phyloP scores from a whole-genome alignment of 305 asterid genomes.

The Solanum hybrid region DNA sequence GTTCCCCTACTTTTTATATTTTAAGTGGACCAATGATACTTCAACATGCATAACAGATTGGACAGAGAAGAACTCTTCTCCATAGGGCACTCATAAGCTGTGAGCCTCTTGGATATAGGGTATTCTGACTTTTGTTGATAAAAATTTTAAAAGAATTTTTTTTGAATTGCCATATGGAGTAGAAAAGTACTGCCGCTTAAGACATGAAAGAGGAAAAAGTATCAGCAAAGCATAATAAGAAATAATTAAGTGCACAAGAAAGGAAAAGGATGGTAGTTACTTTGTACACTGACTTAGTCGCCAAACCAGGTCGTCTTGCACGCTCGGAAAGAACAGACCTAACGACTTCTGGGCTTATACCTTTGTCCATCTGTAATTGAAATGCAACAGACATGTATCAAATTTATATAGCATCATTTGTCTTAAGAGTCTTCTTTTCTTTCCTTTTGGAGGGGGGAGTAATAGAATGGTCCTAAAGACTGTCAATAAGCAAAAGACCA shows the following conservation, averaged over 20 bases:
- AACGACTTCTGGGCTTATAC: constrained; percentile 75
- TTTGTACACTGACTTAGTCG: constrained; percentile 61
- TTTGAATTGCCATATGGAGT: neutral
- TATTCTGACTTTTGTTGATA: neutral
- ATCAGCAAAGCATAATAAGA: neutral
- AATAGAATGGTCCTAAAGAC: neutral
- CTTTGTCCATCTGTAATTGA: constrained; percentile 65
- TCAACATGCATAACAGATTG: neutral
- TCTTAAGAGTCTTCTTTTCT: neutral
- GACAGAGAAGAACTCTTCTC: neutral
- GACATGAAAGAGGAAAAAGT: neutral
- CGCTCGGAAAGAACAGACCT: constrained; percentile 88
- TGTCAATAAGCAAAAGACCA: neutral
- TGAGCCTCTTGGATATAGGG: neutral
- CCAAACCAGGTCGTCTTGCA: constrained; percentile 67
- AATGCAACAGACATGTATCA: constrained; percentile 1
- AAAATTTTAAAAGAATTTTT: neutral
- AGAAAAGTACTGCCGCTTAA: neutral
- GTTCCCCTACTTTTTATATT: neutral
- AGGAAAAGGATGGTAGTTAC: constrained; percentile 30
- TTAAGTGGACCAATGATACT: neutral
- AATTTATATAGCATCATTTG: neutral
- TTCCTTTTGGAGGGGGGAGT: neutral
- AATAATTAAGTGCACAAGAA: neutral
- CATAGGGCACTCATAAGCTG: neutral